Conservation (phyloP, 768 basidiomycete species). For the Leccinum boreale region DNA sequence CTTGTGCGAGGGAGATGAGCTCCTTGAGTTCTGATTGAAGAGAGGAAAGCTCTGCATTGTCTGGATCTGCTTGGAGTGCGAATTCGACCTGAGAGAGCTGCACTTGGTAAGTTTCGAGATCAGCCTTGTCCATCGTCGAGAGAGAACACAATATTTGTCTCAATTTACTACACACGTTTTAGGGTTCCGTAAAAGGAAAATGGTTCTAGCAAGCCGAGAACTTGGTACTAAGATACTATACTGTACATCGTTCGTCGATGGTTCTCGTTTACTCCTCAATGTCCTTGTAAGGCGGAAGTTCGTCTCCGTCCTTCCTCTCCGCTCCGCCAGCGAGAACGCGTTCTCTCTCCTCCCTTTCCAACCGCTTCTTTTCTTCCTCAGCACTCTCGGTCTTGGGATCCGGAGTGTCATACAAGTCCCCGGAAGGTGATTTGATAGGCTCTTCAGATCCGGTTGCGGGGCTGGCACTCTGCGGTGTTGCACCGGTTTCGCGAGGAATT, state of each 20-base stretch:
- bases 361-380: conserved; percentile 65
- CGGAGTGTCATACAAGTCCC: conserved; percentile 30
- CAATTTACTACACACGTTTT: neutral
- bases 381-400: conserved; percentile 45
- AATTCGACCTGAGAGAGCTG: conserved; percentile 87
- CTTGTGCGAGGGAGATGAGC: conserved; percentile 78
- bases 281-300: conserved; percentile 46
- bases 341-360: conserved; percentile 67
- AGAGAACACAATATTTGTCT: neutral
- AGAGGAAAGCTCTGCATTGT: conserved; percentile 67
- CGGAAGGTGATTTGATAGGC: conserved; percentile 22
- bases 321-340: conserved; percentile 35
- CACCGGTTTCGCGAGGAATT: conserved; percentile 44
- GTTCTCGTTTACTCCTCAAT: conserved; percentile 17
- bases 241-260: neutral
- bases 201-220: neutral
- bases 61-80: conserved; percentile 71
- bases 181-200: conserved; percentile 22
- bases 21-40: conserved; percentile 77
- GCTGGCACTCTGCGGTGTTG: conserved; percentile 22
- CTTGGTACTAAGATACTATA: neutral
- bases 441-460: conserved; percentile 8
- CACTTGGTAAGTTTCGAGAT: conserved; percentile 87
- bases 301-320: conserved; percentile 25
- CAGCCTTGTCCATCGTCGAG: conserved; percentile 48